Evolutionary conservation across 2,329 filamentous ascomycete genomes (phyloP).

Genomic region (Ophiostoma populinum): DNA sequence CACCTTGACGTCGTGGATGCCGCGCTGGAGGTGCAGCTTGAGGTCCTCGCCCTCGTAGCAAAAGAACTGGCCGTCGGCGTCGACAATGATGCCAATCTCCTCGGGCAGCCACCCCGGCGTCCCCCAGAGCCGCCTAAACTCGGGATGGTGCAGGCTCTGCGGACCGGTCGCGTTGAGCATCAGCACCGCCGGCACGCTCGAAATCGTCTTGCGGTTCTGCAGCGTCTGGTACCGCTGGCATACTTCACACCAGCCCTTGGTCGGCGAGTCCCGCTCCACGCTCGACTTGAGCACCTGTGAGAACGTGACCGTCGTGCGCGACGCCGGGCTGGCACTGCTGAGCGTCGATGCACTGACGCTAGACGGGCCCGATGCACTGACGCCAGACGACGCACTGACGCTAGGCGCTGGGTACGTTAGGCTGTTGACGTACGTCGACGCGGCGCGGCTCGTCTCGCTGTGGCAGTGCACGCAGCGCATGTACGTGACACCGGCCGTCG

Average conservation of each 20-base stretch:
- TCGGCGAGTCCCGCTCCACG: constrained; percentile 75
- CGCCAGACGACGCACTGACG: no score
- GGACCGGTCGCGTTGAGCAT: constrained; percentile 60
- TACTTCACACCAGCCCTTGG: constrained; percentile 80
- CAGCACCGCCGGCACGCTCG: constrained; percentile 66
- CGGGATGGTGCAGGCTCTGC: constrained; percentile 39
- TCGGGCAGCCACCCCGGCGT: constrained; percentile 82
- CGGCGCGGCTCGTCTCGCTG: constrained; percentile 68
- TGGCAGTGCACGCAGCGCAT: constrained; percentile 78
- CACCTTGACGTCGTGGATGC: constrained; percentile 64
- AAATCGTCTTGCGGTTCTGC: constrained; percentile 67
- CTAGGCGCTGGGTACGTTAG: constrained; percentile 61
- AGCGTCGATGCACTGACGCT: no score
- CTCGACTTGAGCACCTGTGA: constrained; percentile 85
- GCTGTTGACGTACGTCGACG: constrained; percentile 69
- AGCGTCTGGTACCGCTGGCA: constrained; percentile 86
- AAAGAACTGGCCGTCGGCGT: constrained; percentile 68
- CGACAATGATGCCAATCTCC: constrained; percentile 82
- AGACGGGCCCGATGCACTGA: background rate
- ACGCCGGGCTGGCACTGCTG: no score
- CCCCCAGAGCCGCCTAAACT: constrained; percentile 70
- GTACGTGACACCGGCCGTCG: constrained; percentile 51
- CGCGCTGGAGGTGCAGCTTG: constrained; percentile 59
- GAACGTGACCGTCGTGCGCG: constrained; percentile 53
- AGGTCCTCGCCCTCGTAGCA: constrained; percentile 91